A percentile compares a stretch with the other conserved stretches of the same genome.
These are phyloP conservation scores for Yamadazyma jaroonii DNA, from an alignment of 1,139 yeast species.

Conservation along the genomic window DNA sequence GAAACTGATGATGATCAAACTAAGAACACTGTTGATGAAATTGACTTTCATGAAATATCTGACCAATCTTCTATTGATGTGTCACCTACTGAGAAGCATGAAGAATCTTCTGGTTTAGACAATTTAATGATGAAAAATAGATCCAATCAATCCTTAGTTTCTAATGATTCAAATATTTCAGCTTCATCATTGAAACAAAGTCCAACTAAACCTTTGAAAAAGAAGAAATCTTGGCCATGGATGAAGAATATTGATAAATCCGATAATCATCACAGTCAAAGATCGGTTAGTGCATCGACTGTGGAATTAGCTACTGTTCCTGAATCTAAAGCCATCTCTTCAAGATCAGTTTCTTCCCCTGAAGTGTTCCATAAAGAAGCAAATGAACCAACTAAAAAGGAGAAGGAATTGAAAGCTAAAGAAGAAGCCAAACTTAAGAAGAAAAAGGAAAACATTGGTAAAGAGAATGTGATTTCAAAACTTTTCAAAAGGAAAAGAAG, in stretches of 20 bases:
- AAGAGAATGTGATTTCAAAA: slow-evolving; percentile 43
- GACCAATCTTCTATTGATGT: slow-evolving; percentile 15
- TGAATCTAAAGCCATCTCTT: slow-evolving; percentile 3
- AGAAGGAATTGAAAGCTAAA: not conserved
- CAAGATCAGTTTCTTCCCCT: slow-evolving; percentile 17
- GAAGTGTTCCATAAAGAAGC: slow-evolving; percentile 9
- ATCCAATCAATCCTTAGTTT: slow-evolving; percentile 12
- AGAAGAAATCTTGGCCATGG: slow-evolving; percentile 19
- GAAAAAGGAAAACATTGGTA: slow-evolving; percentile 17
- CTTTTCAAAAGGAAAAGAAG: slow-evolving; percentile 43
- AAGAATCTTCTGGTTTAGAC: slow-evolving; percentile 2
- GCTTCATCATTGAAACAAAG: slow-evolving; percentile 6
- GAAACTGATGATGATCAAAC: slow-evolving; percentile 8
- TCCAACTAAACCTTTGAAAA: slow-evolving; percentile 12
- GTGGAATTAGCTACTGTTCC: slow-evolving; percentile 13
- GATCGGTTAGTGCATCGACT: slow-evolving; percentile 16
- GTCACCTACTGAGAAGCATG: slow-evolving; percentile 7
- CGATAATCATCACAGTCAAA: slow-evolving; percentile 6
- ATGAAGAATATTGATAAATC: slow-evolving; percentile 11
- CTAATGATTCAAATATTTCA: slow-evolving; percentile 10
- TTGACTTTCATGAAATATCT: slow-evolving; percentile 15
- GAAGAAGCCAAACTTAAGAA: not conserved
- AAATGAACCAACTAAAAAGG: not conserved
- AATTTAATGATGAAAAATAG: slow-evolving; percentile 6
- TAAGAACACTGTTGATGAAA: slow-evolving; percentile 10